Percentiles rank a stretch among this genome's conserved stretches.
Conservation (phyloP, 371 early-diverging fungal genomes). For the Dichotomocladium elegans region DNA sequence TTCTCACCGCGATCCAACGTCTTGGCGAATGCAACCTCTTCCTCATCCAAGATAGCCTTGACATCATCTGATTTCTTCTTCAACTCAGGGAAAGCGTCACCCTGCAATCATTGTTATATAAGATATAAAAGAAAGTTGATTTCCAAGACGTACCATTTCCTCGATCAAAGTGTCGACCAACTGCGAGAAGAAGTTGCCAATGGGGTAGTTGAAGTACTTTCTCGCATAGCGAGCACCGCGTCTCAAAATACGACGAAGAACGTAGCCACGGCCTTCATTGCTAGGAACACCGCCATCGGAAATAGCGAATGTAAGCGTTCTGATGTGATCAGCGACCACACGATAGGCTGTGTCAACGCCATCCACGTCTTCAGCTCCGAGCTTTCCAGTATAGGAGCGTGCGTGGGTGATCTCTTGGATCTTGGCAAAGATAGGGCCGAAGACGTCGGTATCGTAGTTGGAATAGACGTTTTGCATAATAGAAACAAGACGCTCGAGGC, state of each 20-base stretch:
- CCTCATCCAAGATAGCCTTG: slow-evolving; percentile 94
- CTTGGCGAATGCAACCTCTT: slow-evolving; percentile 95
- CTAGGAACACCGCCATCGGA: slow-evolving; percentile 96
- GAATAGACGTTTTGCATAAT: slow-evolving; percentile 95
- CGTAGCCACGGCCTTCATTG: slow-evolving; percentile 99
- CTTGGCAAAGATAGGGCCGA: slow-evolving; percentile 78
- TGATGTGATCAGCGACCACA: slow-evolving; percentile 98
- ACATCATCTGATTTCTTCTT: slow-evolving; percentile 68
- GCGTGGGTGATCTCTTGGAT: slow-evolving; percentile 89
- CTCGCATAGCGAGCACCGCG: slow-evolving; percentile 97
- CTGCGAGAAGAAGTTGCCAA: slow-evolving; percentile 89
- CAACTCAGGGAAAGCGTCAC: slow-evolving; percentile 88
- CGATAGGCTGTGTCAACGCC: slow-evolving; percentile 98
- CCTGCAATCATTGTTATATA: too few species aligned
- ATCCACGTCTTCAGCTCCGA: slow-evolving; percentile 90
- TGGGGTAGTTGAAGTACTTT: slow-evolving; percentile 86
- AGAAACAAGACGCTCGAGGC: slow-evolving; percentile 97
- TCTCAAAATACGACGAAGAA: slow-evolving; percentile 96
- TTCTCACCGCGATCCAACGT: slow-evolving; percentile 98
- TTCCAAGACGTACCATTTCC: slow-evolving; percentile 53
- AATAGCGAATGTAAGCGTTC: slow-evolving; percentile 98
- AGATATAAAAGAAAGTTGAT: too few species aligned
- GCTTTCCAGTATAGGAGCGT: slow-evolving; percentile 78
- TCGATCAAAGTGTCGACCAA: slow-evolving; percentile 84
- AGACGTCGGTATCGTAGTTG: slow-evolving; percentile 99